These are phyloP conservation scores for Parmelia sp. DNA, from an alignment of 495 filamentous ascomycete genomes.

Conservation along the genomic window DNA sequence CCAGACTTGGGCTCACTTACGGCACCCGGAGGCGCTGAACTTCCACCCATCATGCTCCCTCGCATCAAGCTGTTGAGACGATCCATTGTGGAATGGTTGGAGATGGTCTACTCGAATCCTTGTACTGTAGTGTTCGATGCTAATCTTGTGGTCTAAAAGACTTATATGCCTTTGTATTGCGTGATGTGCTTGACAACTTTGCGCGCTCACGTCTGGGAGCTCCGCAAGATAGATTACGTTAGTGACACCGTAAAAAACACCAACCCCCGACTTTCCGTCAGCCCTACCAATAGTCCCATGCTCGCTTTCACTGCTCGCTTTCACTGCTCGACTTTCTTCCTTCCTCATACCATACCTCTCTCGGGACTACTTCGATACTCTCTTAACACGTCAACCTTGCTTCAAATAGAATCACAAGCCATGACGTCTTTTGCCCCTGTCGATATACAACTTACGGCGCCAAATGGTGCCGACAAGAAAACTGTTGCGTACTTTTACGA, in stretches of 20 bases:
- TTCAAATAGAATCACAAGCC: neutral
- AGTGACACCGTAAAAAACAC: neutral
- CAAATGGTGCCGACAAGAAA: slow-evolving; percentile 47
- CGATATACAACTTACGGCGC: slow-evolving; percentile 29
- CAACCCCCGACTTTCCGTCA: slow-evolving; percentile 2
- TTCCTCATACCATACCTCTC: neutral
- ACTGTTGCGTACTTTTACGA: slow-evolving; percentile 97
- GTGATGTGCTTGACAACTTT: neutral
- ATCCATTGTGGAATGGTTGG: slow-evolving; percentile 53
- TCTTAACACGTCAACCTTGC: neutral
- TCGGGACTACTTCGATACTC: neutral
- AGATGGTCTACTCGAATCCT: neutral
- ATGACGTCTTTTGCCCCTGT: slow-evolving; percentile 46
- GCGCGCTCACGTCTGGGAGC: neutral
- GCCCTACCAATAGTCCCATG: neutral
- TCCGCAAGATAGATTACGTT: neutral
- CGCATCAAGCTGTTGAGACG: slow-evolving; percentile 78
- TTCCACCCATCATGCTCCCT: slow-evolving; percentile 70
- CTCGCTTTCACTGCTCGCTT: neutral
- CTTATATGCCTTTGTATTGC: neutral
- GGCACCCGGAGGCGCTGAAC: slow-evolving; percentile 62
- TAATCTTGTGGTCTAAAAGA: neutral
- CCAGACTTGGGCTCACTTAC: slow-evolving; percentile 49
- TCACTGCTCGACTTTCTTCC: neutral
- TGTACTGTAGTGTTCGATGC: neutral